Evolutionary conservation across 2,329 filamentous ascomycete species (phyloP), one percentile per base, ranked within the genome.

Genomic region (Pyrenophora tritici-repentis): DNA sequence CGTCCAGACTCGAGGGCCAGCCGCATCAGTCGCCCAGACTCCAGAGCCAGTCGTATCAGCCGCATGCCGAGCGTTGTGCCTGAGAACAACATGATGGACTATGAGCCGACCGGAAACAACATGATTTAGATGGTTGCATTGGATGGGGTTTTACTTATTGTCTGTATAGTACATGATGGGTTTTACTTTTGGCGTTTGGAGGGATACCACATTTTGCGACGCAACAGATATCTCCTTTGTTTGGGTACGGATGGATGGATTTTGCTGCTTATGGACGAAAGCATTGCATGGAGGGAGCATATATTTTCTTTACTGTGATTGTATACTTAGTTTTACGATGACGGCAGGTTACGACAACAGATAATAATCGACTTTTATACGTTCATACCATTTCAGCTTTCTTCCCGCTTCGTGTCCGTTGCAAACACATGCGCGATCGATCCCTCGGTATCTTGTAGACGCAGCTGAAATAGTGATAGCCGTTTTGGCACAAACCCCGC

Each of bases 31-130:
- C 66, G 67, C 18, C 59, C 62, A 10, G 55, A 58, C 26, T 63
- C 60, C 13, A 55, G 62, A 49, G 39, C 46, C 17, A 65, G 65
- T 38, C 66, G 70, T 13, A 43, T 56, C 36, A 65, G 66, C 40
- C 66, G 70, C 17, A 41, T 58, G 39, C 51, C 55, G 40, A 73
- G 70, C 47, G 53, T 70, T 43, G 64, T 64, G 14, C 48, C 68
- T 22, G 68, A 68, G 52, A 72, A 69, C 44, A 65, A 62, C 12
- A 56, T 72, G 26, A 73, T 73, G 71, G 71, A 73, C 48, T 63
- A 47, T 65, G 41, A 60, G 57, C 47, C 61, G 59, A 36, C 37
- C 18, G 60, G 57, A 6, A 61, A 59, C 51, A 66, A 69, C 59
- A 53, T 68, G 50, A 64, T 70, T 39, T 70, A 68, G 43, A 51